These are phyloP conservation scores for Jamesozyma rosinii DNA, from an alignment of 805 yeast species.

Conservation along the genomic window DNA sequence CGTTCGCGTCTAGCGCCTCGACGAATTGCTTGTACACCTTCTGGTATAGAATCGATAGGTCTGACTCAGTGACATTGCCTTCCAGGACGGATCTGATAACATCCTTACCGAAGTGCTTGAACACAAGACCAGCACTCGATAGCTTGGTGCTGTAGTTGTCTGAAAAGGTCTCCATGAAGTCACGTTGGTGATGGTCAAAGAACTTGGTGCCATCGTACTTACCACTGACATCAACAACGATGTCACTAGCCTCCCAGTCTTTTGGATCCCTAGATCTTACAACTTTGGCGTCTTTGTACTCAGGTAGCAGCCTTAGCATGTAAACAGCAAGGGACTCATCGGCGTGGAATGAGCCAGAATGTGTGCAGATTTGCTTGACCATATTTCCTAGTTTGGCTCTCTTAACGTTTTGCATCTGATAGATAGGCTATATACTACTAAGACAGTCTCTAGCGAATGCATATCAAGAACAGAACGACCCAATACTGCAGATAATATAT, in stretches of 20 bases:
- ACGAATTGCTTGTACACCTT: conserved; percentile 80
- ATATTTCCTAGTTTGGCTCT: conserved; percentile 15
- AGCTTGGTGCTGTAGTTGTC: conserved; percentile 61
- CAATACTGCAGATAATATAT: too few relatives aligned
- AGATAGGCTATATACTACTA: neutral
- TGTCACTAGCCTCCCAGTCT: conserved; percentile 78
- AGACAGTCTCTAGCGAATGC: too few relatives aligned
- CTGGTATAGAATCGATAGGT: conserved; percentile 56
- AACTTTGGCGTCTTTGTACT: conserved; percentile 54
- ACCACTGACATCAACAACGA: conserved; percentile 92
- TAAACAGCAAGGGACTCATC: conserved; percentile 93
- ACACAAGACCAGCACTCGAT: conserved; percentile 88
- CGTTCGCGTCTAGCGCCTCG: conserved; percentile 92
- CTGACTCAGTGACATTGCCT: conserved; percentile 27
- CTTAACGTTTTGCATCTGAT: conserved; percentile 8
- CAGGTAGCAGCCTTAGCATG: conserved; percentile 66
- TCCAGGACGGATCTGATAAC: conserved; percentile 45
- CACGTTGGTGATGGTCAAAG: conserved; percentile 96
- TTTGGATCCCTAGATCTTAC: conserved; percentile 77
- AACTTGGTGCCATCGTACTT: conserved; percentile 65
- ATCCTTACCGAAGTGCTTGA: conserved; percentile 74
- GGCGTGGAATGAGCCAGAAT: conserved; percentile 91
- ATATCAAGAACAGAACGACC: too few relatives aligned
- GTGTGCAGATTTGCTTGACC: conserved; percentile 65
- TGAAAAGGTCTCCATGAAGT: conserved; percentile 67